Conservation (phyloP, 192 early-diverging fungal genomes). For the Phycomyces blakesleeanus region DNA sequence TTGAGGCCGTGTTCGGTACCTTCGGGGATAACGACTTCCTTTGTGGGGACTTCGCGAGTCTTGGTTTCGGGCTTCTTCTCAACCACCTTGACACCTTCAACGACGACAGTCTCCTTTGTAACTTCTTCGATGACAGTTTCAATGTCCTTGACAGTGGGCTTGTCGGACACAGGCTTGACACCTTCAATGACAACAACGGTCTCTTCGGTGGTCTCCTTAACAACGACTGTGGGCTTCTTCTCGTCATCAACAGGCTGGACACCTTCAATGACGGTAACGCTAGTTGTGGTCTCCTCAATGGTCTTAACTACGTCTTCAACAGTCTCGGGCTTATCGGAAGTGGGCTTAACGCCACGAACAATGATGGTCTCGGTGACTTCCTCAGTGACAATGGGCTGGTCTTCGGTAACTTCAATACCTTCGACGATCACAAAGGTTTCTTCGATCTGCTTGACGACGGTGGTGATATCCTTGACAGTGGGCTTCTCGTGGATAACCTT, state of each 20-base stretch:
- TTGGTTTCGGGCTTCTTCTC: neutral
- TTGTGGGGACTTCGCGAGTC: neutral
- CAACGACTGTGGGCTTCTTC: neutral
- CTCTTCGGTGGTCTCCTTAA: neutral
- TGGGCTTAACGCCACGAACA: neutral
- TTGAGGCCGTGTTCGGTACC: neutral
- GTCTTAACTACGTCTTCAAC: slow-evolving; percentile 2
- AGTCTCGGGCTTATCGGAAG: neutral
- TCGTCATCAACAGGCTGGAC: neutral
- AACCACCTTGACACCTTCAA: neutral
- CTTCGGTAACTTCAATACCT: neutral
- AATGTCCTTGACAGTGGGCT: neutral
- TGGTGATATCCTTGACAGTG: no score
- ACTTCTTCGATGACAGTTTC: no score
- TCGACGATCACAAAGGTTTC: neutral
- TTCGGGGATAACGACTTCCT: neutral
- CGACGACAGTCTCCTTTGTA: neutral
- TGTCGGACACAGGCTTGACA: neutral
- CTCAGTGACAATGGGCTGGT: neutral
- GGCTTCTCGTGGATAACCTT: no score
- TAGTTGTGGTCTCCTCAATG: slow-evolving; percentile 2
- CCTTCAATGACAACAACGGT: neutral
- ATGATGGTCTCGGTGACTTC: neutral
- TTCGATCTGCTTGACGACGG: no score
- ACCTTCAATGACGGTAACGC: neutral